phyloP scores from a whole-genome alignment of 2,329 filamentous ascomycete genomes.

The Dothiorella sarmentorum region DNA sequence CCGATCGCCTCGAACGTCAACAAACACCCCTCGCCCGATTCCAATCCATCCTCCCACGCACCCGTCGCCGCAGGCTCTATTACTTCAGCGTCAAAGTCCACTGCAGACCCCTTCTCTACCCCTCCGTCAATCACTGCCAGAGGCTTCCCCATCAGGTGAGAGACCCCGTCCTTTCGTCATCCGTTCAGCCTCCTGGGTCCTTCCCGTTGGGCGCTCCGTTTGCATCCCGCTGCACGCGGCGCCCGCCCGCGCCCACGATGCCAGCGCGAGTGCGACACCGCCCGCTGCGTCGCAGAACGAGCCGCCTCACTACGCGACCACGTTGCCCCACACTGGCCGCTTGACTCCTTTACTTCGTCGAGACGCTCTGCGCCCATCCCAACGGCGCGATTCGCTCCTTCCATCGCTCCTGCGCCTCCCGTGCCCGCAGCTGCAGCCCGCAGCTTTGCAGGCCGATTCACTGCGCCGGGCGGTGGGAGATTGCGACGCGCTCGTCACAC shows the following conservation, averaged over 20 bases:
- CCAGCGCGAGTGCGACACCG: constrained; percentile 2
- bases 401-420: neutral
- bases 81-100: constrained; percentile 12
- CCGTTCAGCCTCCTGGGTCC: constrained; percentile 17
- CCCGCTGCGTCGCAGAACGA: neutral
- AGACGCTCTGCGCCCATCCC: neutral
- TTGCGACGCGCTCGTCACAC: constrained; percentile 11
- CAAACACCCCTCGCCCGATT: constrained; percentile 17
- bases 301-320: constrained; percentile 8
- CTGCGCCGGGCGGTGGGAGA: constrained; percentile 21
- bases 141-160: constrained; percentile 17
- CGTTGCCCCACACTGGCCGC: constrained; percentile 18
- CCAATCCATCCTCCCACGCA: constrained; percentile 9
- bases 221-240: constrained; percentile 1
- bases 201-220: constrained; percentile 4
- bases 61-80: constrained; percentile 18
- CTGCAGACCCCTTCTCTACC: neutral
- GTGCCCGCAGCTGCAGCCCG: constrained; percentile 24
- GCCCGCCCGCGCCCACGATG: neutral
- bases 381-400: constrained; percentile 7
- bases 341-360: constrained; percentile 27
- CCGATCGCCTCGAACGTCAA: constrained; percentile 18
- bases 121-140: constrained; percentile 8
- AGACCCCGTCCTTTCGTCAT: constrained; percentile 18
- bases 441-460: constrained; percentile 21